Conservation (phyloP, 129 eudicot genomes). For the Escallonia herrerae region DNA sequence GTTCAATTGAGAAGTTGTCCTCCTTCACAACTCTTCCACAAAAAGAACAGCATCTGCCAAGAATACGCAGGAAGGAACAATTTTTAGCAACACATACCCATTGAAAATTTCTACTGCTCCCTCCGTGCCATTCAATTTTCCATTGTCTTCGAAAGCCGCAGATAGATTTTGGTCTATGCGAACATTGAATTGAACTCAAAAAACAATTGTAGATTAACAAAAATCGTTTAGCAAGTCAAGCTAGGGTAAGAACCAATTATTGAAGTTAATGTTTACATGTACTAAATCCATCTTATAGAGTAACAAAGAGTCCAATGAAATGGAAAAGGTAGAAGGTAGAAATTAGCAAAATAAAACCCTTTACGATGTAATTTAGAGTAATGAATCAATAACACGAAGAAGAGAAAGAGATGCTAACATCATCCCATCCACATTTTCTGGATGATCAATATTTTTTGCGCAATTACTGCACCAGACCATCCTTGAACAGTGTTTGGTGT, state of each 20-base stretch:
- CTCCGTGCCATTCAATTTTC: neutral
- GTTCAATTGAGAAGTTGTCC: constrained; percentile 19
- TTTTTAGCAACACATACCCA: neutral
- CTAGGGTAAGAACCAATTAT: too few relatives aligned
- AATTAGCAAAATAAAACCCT: neutral
- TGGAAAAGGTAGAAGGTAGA: neutral
- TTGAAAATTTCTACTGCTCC: neutral
- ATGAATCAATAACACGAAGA: neutral
- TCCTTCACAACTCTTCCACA: constrained; percentile 27
- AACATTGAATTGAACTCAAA: too few relatives aligned
- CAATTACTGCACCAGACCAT: constrained; percentile 9
- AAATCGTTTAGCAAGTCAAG: too few relatives aligned
- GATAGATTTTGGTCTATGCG: too few relatives aligned
- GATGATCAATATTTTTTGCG: neutral
- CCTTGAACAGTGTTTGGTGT: neutral
- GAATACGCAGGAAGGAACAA: neutral
- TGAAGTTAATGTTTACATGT: too few relatives aligned
- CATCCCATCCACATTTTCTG: neutral
- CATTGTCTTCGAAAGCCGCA: neutral
- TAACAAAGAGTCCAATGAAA: too few relatives aligned
- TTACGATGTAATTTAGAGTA: neutral
- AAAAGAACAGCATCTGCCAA: constrained; percentile 23
- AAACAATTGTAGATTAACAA: too few relatives aligned
- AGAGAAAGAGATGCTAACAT: neutral
- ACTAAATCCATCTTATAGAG: too few relatives aligned